Percentiles rank a stretch among this genome's conserved stretches.
Conservation (phyloP, 2,329 filamentous ascomycete genomes). For the Tolypocladium album region DNA sequence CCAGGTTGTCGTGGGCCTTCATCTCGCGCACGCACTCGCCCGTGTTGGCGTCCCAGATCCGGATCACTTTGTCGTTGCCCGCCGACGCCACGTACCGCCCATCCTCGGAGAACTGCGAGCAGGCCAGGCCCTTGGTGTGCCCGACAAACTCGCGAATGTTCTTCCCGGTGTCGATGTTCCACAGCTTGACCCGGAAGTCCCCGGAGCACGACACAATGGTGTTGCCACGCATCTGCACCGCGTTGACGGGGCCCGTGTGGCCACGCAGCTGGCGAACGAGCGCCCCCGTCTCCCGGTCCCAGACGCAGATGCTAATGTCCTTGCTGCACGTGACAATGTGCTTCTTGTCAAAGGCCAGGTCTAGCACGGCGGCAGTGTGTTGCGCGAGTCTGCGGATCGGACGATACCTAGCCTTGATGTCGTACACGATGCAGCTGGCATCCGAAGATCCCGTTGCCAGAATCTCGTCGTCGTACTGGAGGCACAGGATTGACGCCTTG, state of each 20-base stretch:
- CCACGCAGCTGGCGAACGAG: slow-evolving; percentile 72
- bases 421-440: slow-evolving; percentile 82
- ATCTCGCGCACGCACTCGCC: slow-evolving; percentile 75
- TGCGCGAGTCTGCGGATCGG: slow-evolving; percentile 68
- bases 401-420: slow-evolving; percentile 65
- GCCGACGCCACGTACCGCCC: slow-evolving; percentile 88
- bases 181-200: slow-evolving; percentile 86
- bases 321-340: slow-evolving; percentile 97
- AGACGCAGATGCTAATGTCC: slow-evolving; percentile 86
- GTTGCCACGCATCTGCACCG: slow-evolving; percentile 88
- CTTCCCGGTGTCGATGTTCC: slow-evolving; percentile 84
- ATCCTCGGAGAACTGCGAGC: slow-evolving; percentile 92
- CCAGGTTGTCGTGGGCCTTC: slow-evolving; percentile 72
- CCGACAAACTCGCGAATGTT: slow-evolving; percentile 84
- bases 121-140: slow-evolving; percentile 87
- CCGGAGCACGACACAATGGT: slow-evolving; percentile 88
- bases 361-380: slow-evolving; percentile 82
- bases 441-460: slow-evolving; percentile 94
- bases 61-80: slow-evolving; percentile 90
- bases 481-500: slow-evolving; percentile 83
- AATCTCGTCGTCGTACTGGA: slow-evolving; percentile 88
- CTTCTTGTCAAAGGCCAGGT: slow-evolving; percentile 83
- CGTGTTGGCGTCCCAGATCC: slow-evolving; percentile 90
- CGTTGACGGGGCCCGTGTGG: slow-evolving; percentile 88
- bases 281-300: slow-evolving; percentile 72